Conservation (phyloP, 352 stramenopile genomes). For the Phytophthora rubi region DNA sequence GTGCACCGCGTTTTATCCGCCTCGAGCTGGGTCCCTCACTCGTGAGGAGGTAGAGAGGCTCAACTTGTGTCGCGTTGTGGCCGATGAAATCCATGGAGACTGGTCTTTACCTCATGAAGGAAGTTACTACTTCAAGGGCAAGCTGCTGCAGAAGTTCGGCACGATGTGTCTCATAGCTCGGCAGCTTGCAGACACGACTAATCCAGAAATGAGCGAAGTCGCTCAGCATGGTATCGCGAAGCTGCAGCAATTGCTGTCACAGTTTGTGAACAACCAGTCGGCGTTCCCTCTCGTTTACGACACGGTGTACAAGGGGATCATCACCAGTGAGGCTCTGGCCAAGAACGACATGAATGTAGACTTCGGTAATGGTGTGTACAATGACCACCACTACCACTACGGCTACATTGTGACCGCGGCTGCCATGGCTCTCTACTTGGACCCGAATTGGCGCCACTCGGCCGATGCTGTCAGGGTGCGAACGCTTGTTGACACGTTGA, state of each 20-base stretch:
- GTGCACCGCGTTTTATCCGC: conserved; percentile 62
- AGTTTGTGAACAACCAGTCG: conserved; percentile 54
- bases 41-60: conserved; percentile 42
- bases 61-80: conserved; percentile 51
- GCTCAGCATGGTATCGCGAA: conserved; percentile 55
- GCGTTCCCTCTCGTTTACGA: conserved; percentile 71
- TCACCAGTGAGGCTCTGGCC: conserved; percentile 57
- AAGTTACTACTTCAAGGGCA: conserved; percentile 90
- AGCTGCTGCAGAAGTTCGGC: conserved; percentile 78
- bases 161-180: conserved; percentile 79
- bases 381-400: conserved; percentile 82
- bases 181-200: conserved; percentile 61
- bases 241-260: conserved; percentile 49
- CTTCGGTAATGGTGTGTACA: conserved; percentile 78
- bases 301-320: conserved; percentile 72
- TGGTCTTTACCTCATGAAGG: conserved; percentile 70
- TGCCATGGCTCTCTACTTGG: conserved; percentile 55
- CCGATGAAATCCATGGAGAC: conserved; percentile 71
- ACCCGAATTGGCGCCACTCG: conserved; percentile 47
- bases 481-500: conserved; percentile 53
- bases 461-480: conserved; percentile 44
- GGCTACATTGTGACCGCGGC: conserved; percentile 67
- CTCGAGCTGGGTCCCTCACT: conserved; percentile 34
- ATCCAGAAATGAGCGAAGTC: conserved; percentile 54
- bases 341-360: conserved; percentile 77